Evolutionary conservation across 148 eudicot genomes (phyloP), one percentile per base, ranked within the genome.

Genomic region (Rheum nobile): DNA sequence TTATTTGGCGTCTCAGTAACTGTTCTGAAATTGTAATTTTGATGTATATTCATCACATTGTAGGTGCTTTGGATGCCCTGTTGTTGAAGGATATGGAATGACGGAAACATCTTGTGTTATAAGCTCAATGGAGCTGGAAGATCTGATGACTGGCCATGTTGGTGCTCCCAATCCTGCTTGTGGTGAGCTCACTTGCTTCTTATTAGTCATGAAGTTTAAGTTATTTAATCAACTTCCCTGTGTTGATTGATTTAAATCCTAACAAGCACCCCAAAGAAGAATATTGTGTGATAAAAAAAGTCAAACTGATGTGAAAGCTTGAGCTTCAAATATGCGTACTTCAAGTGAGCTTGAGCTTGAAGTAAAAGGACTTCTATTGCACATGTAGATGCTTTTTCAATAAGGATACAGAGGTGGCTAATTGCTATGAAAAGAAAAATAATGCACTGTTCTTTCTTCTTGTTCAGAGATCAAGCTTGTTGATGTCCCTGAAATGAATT

Each of bases 41-140:
- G 3, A 65, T 65, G 35, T 65, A 6, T 65, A 17, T 32, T 32
- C 22, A 32, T 71, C 73, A 39, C 50, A 7, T 16, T 74, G 28
- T 79, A 93, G 98, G 82, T 93, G 98, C 83, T 89, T 93, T 83
- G 98, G 98, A 54, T 91, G 97, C 80, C 85, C 44, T 72, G 92
- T 93, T 29, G 28, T 84, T 54, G 98, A 93, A 91, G 98, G 97
- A 75, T 93, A 93, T 80, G 98, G 98, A 41, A 93, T 93, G 98
- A 93, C 98, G 42, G 98, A 93, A 87, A 87, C 92, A n/a, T 89
- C 98, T 34, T 93, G 98, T 83, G 92, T 88, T 70, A 88, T 93
- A 75, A 89, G 84, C 85, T 78, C 91, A 72, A 88, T 91, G 89
- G 89, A 87, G 37, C 85, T 83, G 41, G 85, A 85, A 37, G 98